These are phyloP conservation scores for Penicillium griseofulvum DNA, from an alignment of 2,329 filamentous ascomycete species.

Conservation along the genomic window DNA sequence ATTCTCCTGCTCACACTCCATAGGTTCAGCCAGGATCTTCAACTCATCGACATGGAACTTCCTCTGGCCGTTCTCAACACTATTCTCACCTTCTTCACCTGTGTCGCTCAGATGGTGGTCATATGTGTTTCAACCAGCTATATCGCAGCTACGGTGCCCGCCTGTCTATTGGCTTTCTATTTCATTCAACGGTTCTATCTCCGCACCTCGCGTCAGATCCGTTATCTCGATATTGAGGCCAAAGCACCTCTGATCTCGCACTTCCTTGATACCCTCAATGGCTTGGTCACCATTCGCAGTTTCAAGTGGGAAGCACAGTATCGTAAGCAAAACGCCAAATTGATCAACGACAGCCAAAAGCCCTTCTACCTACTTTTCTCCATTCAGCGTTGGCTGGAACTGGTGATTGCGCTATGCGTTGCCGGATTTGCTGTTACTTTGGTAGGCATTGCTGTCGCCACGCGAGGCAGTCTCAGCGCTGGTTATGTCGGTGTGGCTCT, in stretches of 20 bases:
- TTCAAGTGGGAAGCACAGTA: conserved; percentile 49
- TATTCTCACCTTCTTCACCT: neutral
- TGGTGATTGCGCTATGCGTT: conserved; percentile 45
- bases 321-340: conserved; percentile 35
- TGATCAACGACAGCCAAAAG: conserved; percentile 42
- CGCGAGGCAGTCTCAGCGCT: conserved; percentile 34
- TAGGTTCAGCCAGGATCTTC: conserved; percentile 6
- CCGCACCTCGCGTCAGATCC: conserved; percentile 41
- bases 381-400: conserved; percentile 44
- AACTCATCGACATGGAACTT: conserved; percentile 2
- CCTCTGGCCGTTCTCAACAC: conserved; percentile 1
- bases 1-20: neutral
- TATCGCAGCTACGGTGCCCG: neutral
- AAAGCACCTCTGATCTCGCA: conserved; percentile 46
- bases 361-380: conserved; percentile 48
- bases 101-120: neutral
- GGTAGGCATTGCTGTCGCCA: conserved; percentile 42
- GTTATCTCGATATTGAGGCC: conserved; percentile 48
- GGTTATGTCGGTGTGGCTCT: conserved; percentile 50
- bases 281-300: conserved; percentile 50
- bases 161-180: neutral
- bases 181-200: conserved; percentile 28
- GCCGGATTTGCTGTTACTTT: conserved; percentile 42
- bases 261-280: conserved; percentile 51
- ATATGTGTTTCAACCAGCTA: neutral